Conservation (phyloP, 1,284 basidiomycete genomes). For the Ganoderma meredithae region DNA sequence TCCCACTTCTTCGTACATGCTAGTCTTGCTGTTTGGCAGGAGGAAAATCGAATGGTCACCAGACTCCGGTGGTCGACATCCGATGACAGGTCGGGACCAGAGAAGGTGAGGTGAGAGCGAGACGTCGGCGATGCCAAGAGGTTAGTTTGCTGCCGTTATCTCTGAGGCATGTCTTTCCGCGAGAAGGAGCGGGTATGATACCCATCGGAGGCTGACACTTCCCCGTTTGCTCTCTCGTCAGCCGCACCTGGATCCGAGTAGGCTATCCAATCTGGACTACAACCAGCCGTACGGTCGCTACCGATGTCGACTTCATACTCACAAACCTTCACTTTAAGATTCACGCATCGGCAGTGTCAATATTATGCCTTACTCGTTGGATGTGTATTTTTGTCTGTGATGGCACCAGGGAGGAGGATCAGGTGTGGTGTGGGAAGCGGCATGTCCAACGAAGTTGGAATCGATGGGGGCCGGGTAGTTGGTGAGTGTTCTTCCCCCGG, state of each 20-base stretch:
- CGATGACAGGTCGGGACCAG: neutral
- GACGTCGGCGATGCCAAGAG: neutral
- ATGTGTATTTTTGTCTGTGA: neutral
- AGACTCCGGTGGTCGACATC: neutral
- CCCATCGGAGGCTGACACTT: conserved; percentile 1
- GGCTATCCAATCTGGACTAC: conserved; percentile 2
- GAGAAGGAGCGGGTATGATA: neutral
- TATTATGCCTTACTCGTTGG: neutral
- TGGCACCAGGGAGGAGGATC: neutral
- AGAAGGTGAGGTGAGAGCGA: neutral
- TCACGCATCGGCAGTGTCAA: neutral
- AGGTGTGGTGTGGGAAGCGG: neutral
- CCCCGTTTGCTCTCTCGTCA: conserved; percentile 15
- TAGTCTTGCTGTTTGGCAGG: neutral
- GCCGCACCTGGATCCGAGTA: conserved; percentile 18
- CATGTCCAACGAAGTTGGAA: neutral
- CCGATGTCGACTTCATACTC: neutral
- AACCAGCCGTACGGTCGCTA: neutral
- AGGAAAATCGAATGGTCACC: neutral
- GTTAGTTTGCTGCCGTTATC: neutral
- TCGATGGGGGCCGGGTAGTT: neutral
- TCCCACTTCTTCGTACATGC: conserved; percentile 25
- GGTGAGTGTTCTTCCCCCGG: neutral
- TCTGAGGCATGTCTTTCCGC: neutral
- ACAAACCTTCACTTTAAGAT: neutral